These are phyloP conservation scores for Ambrosia trifida DNA, from an alignment of 129 eudicot species.

Conservation along the genomic window DNA sequence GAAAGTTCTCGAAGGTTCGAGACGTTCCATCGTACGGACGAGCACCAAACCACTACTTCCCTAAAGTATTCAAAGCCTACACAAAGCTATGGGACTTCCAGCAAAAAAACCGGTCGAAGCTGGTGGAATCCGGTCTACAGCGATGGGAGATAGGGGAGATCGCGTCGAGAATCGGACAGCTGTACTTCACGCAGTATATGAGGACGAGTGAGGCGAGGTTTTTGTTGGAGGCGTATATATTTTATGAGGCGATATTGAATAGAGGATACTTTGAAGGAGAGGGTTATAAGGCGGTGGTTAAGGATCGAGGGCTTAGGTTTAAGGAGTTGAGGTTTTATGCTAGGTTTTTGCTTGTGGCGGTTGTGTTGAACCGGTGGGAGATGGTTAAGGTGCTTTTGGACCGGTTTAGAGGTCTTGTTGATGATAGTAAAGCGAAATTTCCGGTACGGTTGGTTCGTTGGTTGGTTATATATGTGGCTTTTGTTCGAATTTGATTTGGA, in stretches of 20 bases:
- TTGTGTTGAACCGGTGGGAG: slow-evolving; percentile 72
- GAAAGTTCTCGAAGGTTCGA: slow-evolving; percentile 76
- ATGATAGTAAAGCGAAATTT: slow-evolving; percentile 60
- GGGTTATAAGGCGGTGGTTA: slow-evolving; percentile 24
- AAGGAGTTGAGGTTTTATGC: slow-evolving; percentile 98
- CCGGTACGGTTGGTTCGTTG: background rate
- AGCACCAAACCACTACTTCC: slow-evolving; percentile 56
- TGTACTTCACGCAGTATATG: slow-evolving; percentile 85
- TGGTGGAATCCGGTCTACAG: slow-evolving; percentile 71
- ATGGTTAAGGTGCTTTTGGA: slow-evolving; percentile 67
- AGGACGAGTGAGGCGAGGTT: slow-evolving; percentile 89
- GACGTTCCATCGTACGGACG: slow-evolving; percentile 65
- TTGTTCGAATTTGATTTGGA: too few relatives aligned
- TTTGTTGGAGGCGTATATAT: slow-evolving; percentile 73
- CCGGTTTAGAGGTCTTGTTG: slow-evolving; percentile 64
- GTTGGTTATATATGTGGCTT: too few relatives aligned
- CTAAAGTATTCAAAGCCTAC: slow-evolving; percentile 87
- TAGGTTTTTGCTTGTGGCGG: slow-evolving; percentile 84
- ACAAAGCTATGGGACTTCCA: slow-evolving; percentile 81
- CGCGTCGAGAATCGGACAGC: slow-evolving; percentile 96
- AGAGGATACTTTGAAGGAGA: slow-evolving; percentile 69
- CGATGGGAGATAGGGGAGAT: slow-evolving; percentile 98
- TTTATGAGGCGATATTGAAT: slow-evolving; percentile 77
- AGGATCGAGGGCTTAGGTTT: slow-evolving; percentile 79
- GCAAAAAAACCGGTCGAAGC: slow-evolving; percentile 62